Percentiles rank a stretch among this genome's conserved stretches.
These are phyloP conservation scores for Schwanniomyces sp. DNA, from an alignment of 805 yeast genomes.

Conservation along the genomic window DNA sequence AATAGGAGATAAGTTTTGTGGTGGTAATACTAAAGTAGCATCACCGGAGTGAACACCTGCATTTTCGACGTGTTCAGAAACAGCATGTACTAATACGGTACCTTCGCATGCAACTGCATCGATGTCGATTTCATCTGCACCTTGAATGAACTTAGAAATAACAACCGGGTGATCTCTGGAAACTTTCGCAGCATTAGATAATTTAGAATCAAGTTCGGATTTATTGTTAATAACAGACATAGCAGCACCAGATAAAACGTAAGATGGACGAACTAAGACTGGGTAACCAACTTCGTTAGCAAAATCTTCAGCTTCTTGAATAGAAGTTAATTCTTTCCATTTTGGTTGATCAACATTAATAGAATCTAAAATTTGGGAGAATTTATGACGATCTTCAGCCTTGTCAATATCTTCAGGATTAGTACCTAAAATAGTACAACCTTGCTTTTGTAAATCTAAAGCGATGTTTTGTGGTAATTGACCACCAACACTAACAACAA, in stretches of 20 bases:
- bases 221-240: slow-evolving; percentile 88
- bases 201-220: slow-evolving; percentile 76
- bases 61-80: slow-evolving; percentile 96
- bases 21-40: slow-evolving; percentile 93
- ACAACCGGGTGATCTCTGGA: slow-evolving; percentile 98
- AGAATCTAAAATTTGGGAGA: slow-evolving; percentile 89
- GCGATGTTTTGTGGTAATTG: slow-evolving; percentile 98
- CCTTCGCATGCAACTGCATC: slow-evolving; percentile 96
- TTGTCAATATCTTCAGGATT: slow-evolving; percentile 92
- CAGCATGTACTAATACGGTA: slow-evolving; percentile 86
- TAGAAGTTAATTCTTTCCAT: slow-evolving; percentile 92
- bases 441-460: slow-evolving; percentile 70
- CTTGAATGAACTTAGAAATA: slow-evolving; percentile 91
- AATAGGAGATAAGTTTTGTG: slow-evolving; percentile 69
- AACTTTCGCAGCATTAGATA: slow-evolving; percentile 86
- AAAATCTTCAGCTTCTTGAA: slow-evolving; percentile 80
- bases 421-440: slow-evolving; percentile 91
- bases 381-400: slow-evolving; percentile 98
- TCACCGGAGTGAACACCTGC: slow-evolving; percentile 99
- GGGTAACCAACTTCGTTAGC: slow-evolving; percentile 91
- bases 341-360: slow-evolving; percentile 95
- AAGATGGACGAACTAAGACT: slow-evolving; percentile 95
- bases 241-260: slow-evolving; percentile 97
- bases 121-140: slow-evolving; percentile 95
- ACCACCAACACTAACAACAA: slow-evolving; percentile 96